phyloP scores from a whole-genome alignment of 23 red algal genomes.

The Gracilaria vermiculophylla region DNA sequence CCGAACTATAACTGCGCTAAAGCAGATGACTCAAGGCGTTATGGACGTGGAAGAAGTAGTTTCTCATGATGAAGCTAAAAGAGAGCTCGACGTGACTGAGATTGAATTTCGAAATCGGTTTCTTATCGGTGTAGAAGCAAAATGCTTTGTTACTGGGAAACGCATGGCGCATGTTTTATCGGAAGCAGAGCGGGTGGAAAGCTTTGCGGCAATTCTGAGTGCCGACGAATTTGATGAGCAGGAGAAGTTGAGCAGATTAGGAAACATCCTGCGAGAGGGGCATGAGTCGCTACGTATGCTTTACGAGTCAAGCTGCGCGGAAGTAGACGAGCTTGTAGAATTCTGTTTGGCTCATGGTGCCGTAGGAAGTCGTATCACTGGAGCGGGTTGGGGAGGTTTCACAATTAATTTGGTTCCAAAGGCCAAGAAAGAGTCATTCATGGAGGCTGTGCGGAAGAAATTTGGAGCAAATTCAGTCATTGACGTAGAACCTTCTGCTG shows the following conservation, averaged over 20 bases:
- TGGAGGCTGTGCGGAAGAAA: not conserved
- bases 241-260: conserved; percentile 11
- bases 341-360: conserved; percentile 52
- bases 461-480: conserved; percentile 31
- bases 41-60: conserved; percentile 20
- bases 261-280: conserved; percentile 50
- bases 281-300: conserved; percentile 27
- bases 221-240: not conserved
- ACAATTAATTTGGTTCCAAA: conserved; percentile 52
- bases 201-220: not conserved
- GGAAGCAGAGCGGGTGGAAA: conserved; percentile 55
- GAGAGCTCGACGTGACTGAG: conserved; percentile 17
- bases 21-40: not conserved
- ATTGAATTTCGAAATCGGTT: conserved; percentile 52
- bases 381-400: conserved; percentile 66
- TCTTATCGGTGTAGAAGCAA: conserved; percentile 36
- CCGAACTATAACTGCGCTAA: not conserved
- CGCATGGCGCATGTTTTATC: conserved; percentile 60
- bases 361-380: conserved; percentile 45
- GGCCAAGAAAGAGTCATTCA: not conserved
- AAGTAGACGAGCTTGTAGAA: conserved; percentile 42
- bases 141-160: conserved; percentile 28
- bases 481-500: conserved; percentile 23
- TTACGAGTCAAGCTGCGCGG: conserved; percentile 48
- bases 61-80: not conserved